These are phyloP conservation scores for Leucoagaricus sp. DNA, from an alignment of 1,284 basidiomycete genomes.

Conservation along the genomic window DNA sequence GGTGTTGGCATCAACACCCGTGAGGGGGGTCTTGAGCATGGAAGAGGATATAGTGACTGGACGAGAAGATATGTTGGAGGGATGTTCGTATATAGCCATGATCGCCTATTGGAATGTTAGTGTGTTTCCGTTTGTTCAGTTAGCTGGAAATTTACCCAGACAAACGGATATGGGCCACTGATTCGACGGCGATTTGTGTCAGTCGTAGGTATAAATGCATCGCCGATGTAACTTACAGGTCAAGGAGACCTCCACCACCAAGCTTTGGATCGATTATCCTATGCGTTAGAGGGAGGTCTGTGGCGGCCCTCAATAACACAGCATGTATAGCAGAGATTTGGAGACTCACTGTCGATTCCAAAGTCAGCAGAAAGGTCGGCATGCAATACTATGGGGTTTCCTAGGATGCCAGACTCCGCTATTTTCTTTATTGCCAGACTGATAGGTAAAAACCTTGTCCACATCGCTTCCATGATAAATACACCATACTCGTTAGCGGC, in stretches of 20 bases:
- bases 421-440: conserved; percentile 65
- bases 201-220: not conserved
- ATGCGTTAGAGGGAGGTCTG: conserved; percentile 69
- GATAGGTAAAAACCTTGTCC: conserved; percentile 80
- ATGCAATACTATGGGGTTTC: conserved; percentile 62
- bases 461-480: conserved; percentile 90
- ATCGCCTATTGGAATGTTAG: conserved; percentile 51
- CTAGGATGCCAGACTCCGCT: conserved; percentile 61
- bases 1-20: conserved; percentile 80
- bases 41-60: conserved; percentile 61
- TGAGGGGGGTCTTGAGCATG: conserved; percentile 75
- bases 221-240: conserved; percentile 55
- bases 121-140: not conserved
- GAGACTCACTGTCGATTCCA: conserved; percentile 63
- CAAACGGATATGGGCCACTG: conserved; percentile 78
- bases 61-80: conserved; percentile 56
- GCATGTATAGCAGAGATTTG: no score
- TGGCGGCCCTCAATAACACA: not conserved
- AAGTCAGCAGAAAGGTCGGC: conserved; percentile 80
- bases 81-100: conserved; percentile 78
- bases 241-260: conserved; percentile 85
- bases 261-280: conserved; percentile 80
- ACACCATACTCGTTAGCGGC: conserved; percentile 77
- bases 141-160: conserved; percentile 57
- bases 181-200: not conserved